phyloP scores from a whole-genome alignment of 208 protist genomes.

The Acanthamoeba royreba region DNA sequence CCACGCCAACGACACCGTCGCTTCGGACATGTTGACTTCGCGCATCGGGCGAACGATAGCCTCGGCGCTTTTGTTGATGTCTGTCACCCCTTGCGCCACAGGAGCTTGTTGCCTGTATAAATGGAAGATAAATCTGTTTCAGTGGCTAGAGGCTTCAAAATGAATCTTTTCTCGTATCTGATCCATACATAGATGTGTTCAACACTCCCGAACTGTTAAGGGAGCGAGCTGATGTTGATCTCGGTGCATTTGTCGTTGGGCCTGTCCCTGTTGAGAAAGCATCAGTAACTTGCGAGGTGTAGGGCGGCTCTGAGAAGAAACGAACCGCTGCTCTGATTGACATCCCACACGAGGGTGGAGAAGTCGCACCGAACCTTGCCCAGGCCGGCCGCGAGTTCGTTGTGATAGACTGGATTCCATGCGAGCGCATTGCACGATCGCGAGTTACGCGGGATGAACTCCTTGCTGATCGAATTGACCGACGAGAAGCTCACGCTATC shows the following conservation, averaged over 20 bases:
- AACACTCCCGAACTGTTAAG: not conserved
- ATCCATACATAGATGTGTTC: not conserved
- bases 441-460: slow-evolving; percentile 58
- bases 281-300: not conserved
- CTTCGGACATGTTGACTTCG: slow-evolving; percentile 64
- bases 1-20: slow-evolving; percentile 64
- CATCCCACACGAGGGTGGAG: slow-evolving; percentile 71
- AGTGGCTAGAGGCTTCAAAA: too few species aligned
- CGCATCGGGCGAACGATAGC: slow-evolving; percentile 49
- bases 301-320: not conserved
- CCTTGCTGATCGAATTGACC: slow-evolving; percentile 46
- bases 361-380: slow-evolving; percentile 59
- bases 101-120: not conserved
- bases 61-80: slow-evolving; percentile 38
- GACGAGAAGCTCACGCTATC: slow-evolving; percentile 58
- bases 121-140: not conserved
- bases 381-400: slow-evolving; percentile 67
- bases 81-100: slow-evolving; percentile 30
- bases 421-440: slow-evolving; percentile 65
- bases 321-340: slow-evolving; percentile 44
- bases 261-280: not conserved
- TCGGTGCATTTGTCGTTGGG: not conserved
- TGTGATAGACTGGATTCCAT: slow-evolving; percentile 59
- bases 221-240: not conserved
- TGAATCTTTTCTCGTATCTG: not conserved